These are phyloP conservation scores for Porogramme epimiltina DNA, from an alignment of 1,284 basidiomycete genomes.

Conservation along the genomic window DNA sequence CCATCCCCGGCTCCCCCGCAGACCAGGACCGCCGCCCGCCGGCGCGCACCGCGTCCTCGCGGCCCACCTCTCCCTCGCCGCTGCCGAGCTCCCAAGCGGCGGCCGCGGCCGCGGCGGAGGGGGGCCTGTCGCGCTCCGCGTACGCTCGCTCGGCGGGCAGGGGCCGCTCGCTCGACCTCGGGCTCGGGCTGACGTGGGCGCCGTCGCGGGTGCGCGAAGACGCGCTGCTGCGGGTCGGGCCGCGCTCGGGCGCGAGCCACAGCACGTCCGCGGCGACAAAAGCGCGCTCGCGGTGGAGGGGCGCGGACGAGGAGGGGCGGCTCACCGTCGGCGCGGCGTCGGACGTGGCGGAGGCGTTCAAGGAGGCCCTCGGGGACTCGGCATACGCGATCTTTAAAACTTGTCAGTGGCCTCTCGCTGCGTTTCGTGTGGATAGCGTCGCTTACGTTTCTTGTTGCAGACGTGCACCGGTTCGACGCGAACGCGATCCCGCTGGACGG, in stretches of 20 bases:
- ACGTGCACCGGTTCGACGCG: slow-evolving; percentile 63
- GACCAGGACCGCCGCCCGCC: slow-evolving; percentile 23
- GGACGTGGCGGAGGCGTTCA: slow-evolving; percentile 66
- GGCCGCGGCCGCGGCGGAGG: slow-evolving; percentile 3
- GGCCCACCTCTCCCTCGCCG: slow-evolving; percentile 12
- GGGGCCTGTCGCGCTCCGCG: slow-evolving; percentile 23
- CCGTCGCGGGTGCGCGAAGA: slow-evolving; percentile 65
- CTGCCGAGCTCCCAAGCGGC: slow-evolving; percentile 33
- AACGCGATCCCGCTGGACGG: slow-evolving; percentile 75
- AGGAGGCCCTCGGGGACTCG: slow-evolving; percentile 58
- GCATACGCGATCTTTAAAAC: slow-evolving; percentile 68
- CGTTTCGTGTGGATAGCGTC: slow-evolving; percentile 2
- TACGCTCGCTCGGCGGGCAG: slow-evolving; percentile 45
- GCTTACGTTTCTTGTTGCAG: slow-evolving; percentile 21
- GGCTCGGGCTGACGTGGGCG: slow-evolving; percentile 65
- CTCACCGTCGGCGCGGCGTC: slow-evolving; percentile 33
- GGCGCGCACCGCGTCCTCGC: slow-evolving; percentile 5
- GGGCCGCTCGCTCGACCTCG: slow-evolving; percentile 69
- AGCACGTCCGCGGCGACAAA: slow-evolving; percentile 23
- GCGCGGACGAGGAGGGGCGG: slow-evolving; percentile 34
- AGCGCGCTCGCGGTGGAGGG: slow-evolving; percentile 32
- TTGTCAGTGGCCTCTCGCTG: slow-evolving; percentile 49
- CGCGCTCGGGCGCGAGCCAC: slow-evolving; percentile 9
- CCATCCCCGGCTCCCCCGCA: slow-evolving; percentile 40
- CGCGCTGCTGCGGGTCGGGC: slow-evolving; percentile 50